Base-by-base conservation (phyloP, 2,329 filamentous ascomycete species). In the Xylaria hypoxylon region DNA sequence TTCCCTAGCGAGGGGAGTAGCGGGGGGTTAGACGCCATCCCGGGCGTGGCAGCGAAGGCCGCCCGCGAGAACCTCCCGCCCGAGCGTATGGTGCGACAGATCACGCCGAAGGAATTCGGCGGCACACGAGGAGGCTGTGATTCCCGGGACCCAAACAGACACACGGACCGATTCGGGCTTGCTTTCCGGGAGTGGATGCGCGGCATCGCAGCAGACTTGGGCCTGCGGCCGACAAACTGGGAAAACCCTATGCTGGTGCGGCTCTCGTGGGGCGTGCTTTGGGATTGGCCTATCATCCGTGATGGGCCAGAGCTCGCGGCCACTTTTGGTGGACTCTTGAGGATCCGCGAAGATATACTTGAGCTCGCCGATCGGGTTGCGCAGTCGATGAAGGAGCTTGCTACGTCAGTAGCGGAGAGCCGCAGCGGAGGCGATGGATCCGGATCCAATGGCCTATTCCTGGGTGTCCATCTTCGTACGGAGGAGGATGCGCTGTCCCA, bases 241-340 rank as follows among this genome's bases (percentile, higher is more conserved):
- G 64, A 70, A 4, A 76, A 76, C 45, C 80, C 80, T 6, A 76
- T 77, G 24, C 68, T 80, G 5, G 70, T 81, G 24, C 76, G 79
- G 13, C 71, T 82, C 42, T 75, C 74, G 45, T 82, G 80, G 80
- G 80, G 80, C 22, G 80, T 81, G 38, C 77, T 81, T 52, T 82
- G 77, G 76, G 81, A 84, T 65, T 83, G 79, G 78, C 80, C 80
- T 2, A 77, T 82, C 4, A 78, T 77, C 53, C 78, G 79, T n/a
- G 83, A 85, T 67, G 81, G 82, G 0, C 78, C 81, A 1, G 82
- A 83, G 64, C 79, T 84, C 58, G 79, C 76, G 5, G 77, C 80
- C 10, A 80, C 79, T 0, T 84, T 81, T 44, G 80, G 81, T 1
- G 82, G 83, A 59, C 77, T 84, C n/a, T 71, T 82, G 24, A 69